Percentiles rank a stretch among this genome's conserved stretches.
Evolutionary conservation across 148 eudicot genomes (phyloP).

Genomic region (Nyssa sinensis): DNA sequence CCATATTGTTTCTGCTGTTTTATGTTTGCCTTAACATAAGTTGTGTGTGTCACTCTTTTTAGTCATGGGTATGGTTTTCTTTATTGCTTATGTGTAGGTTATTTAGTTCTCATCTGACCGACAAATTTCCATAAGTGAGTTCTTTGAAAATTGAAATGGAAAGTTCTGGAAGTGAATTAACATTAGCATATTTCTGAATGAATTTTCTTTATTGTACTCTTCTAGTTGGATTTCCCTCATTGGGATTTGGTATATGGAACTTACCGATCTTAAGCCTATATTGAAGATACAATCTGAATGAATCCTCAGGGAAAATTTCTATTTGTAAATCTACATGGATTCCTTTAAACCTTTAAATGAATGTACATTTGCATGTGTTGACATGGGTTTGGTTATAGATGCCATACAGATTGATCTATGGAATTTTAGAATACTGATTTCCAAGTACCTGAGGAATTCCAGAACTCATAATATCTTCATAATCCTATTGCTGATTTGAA

Average conservation of each 20-base stretch:
- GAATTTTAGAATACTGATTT: background rate
- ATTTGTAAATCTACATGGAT: background rate
- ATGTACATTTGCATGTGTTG: background rate
- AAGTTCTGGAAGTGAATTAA: background rate
- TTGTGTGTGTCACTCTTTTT: background rate
- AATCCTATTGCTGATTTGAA: background rate
- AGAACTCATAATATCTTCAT: background rate
- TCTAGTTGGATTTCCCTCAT: background rate
- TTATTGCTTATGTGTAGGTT: background rate
- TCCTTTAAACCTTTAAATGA: background rate
- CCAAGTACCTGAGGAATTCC: background rate
- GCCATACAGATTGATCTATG: background rate
- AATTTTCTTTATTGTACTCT: background rate
- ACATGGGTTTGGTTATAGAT: too few relatives aligned
- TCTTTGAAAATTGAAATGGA: background rate
- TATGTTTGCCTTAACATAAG: background rate
- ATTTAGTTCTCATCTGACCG: background rate
- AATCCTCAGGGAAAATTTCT: background rate
- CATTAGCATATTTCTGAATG: background rate
- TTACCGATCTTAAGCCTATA: background rate
- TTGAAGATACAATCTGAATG: background rate
- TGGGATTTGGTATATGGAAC: background rate
- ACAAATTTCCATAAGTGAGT: background rate
- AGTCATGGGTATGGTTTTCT: background rate
- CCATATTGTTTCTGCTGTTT: too few relatives aligned